Percentiles rank a stretch among this genome's conserved stretches.
Conservation (phyloP, 192 early-diverging fungal species). For the Thamnidium elegans region DNA sequence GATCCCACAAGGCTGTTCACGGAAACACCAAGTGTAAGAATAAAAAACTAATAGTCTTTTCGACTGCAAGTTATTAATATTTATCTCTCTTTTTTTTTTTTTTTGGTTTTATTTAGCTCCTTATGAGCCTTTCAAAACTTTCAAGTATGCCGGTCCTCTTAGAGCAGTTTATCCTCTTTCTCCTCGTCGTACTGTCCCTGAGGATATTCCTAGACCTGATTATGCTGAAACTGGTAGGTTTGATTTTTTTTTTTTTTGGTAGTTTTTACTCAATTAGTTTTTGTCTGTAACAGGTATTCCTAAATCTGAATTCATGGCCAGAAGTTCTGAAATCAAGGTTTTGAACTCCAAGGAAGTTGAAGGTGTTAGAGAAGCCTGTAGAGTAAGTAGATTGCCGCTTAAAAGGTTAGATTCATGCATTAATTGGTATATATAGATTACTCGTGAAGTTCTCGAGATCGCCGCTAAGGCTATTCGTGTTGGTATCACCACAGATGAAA, state of each 20-base stretch:
- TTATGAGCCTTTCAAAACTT: constrained; percentile 59
- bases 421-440: constrained; percentile 50
- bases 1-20: constrained; percentile 19
- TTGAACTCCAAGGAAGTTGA: constrained; percentile 73
- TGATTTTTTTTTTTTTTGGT: not conserved
- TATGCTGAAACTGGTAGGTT: constrained; percentile 30
- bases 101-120: constrained; percentile 12
- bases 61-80: not conserved
- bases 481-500: constrained; percentile 93
- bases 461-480: constrained; percentile 75
- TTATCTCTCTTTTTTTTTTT: too few species aligned
- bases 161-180: constrained; percentile 77
- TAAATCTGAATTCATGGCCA: constrained; percentile 68
- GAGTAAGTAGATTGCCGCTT: constrained; percentile 39
- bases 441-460: constrained; percentile 88
- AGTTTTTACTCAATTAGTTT: not conserved
- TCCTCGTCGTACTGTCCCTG: constrained; percentile 64
- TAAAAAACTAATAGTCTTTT: too few species aligned
- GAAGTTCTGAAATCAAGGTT: constrained; percentile 64
- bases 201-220: constrained; percentile 54
- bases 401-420: not conserved
- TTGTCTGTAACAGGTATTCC: constrained; percentile 55
- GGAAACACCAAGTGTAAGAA: constrained; percentile 8
- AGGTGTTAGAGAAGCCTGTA: constrained; percentile 75
- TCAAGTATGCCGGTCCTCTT: constrained; percentile 62